Evolutionary conservation across 805 yeast species (phyloP).

Genomic region (Candida chauliodis): DNA sequence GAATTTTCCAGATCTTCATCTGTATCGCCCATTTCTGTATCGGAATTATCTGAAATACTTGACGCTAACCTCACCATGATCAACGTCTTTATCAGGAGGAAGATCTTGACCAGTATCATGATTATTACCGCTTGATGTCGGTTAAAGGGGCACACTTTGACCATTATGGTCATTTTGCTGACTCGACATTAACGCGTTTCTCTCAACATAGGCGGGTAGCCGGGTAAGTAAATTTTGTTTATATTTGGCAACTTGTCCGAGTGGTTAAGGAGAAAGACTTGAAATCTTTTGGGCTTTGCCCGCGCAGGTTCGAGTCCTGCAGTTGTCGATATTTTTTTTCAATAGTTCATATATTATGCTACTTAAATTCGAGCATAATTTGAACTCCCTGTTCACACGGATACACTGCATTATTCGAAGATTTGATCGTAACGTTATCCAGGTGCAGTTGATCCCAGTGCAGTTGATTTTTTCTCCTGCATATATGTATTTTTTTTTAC

Average conservation of each 20-base stretch:
- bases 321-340: slow-evolving; percentile 38
- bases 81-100: neutral
- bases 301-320: slow-evolving; percentile 52
- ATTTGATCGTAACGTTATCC: too few relatives aligned
- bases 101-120: neutral
- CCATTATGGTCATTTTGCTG: neutral
- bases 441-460: too few relatives aligned
- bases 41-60: neutral
- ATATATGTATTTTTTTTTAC: too few relatives aligned
- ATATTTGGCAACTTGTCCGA: slow-evolving; percentile 32
- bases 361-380: neutral
- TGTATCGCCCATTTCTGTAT: neutral
- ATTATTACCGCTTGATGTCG: neutral
- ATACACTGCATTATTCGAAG: too few relatives aligned
- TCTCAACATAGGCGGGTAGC: too few relatives aligned
- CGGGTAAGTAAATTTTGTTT: neutral
- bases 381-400: too few relatives aligned
- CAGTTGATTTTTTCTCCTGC: too few relatives aligned
- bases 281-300: slow-evolving; percentile 48
- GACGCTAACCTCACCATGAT: neutral
- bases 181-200: neutral
- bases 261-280: slow-evolving; percentile 40
- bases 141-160: neutral
- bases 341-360: too few relatives aligned
- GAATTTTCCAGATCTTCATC: neutral